Percentiles rank a stretch among this genome's conserved stretches.
Evolutionary conservation across 2,329 filamentous ascomycete species (phyloP).

Genomic region (Teratosphaeria viscida): DNA sequence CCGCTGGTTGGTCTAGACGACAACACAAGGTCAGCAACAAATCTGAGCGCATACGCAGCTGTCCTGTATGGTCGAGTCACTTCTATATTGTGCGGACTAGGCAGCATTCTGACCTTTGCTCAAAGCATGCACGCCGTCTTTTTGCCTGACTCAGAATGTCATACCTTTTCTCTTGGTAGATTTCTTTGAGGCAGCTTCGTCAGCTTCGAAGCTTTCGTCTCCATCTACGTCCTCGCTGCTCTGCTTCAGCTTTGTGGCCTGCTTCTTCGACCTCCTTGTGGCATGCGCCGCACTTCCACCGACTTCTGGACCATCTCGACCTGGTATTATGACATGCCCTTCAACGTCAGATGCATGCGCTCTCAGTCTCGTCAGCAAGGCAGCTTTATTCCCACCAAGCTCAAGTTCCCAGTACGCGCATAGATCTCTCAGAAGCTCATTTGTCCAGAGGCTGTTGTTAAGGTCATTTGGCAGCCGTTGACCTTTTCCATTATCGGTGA

Average conservation of each 20-base stretch:
- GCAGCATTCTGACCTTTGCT: background rate
- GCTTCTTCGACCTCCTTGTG: background rate
- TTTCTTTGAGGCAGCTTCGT: background rate
- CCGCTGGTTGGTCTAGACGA: background rate
- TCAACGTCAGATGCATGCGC: background rate
- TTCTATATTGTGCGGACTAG: background rate
- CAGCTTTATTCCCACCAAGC: background rate
- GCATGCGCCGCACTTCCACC: background rate
- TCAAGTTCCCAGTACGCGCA: background rate
- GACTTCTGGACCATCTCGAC: background rate
- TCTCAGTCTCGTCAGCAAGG: background rate
- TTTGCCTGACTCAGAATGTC: too few relatives aligned
- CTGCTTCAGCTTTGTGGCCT: background rate
- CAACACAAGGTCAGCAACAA: background rate
- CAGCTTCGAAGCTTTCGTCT: background rate
- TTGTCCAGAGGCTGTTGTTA: background rate
- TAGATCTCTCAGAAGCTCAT: background rate
- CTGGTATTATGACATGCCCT: background rate
- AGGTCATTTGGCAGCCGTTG: background rate
- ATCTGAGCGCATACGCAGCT: background rate
- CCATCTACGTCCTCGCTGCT: background rate
- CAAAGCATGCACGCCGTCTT: too few relatives aligned
- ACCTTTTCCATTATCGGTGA: background rate
- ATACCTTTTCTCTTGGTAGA: background rate
- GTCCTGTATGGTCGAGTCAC: background rate